phyloP scores from a whole-genome alignment of 352 stramenopile species.

The Globisporangium cederbergense region DNA sequence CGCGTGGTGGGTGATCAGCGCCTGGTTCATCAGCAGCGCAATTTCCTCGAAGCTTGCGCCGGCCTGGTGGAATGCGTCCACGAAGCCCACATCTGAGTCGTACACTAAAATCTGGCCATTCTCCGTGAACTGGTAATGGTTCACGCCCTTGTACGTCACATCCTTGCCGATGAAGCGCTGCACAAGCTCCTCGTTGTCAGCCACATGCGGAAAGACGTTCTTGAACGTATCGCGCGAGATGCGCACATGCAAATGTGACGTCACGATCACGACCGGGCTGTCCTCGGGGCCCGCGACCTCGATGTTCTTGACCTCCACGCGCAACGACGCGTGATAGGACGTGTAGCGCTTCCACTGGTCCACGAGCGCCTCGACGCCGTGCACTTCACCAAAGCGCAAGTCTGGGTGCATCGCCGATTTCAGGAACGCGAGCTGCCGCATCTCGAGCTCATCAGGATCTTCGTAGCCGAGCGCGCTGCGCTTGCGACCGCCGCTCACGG shows the following conservation, averaged over 20 bases:
- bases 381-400: conserved; percentile 25
- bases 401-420: conserved; percentile 34
- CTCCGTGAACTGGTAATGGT: conserved; percentile 47
- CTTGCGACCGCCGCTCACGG: conserved; percentile 25
- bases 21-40: conserved; percentile 43
- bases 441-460: conserved; percentile 15
- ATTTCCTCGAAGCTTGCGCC: conserved; percentile 43
- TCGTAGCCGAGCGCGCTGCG: conserved; percentile 19
- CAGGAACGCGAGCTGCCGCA: conserved; percentile 33
- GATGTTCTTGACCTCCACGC: conserved; percentile 32
- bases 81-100: conserved; percentile 58
- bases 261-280: conserved; percentile 41
- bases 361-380: conserved; percentile 26
- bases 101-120: conserved; percentile 47
- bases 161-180: conserved; percentile 40
- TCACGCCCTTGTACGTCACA: conserved; percentile 46
- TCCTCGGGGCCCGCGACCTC: conserved; percentile 40
- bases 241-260: conserved; percentile 40
- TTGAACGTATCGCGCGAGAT: conserved; percentile 50
- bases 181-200: conserved; percentile 43
- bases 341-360: conserved; percentile 49
- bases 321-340: conserved; percentile 29
- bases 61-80: conserved; percentile 39
- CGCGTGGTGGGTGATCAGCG: conserved; percentile 26
- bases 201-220: conserved; percentile 57